Conservation (phyloP, 192 early-diverging fungal species). For the Jimgerdemannia lactiflua region DNA sequence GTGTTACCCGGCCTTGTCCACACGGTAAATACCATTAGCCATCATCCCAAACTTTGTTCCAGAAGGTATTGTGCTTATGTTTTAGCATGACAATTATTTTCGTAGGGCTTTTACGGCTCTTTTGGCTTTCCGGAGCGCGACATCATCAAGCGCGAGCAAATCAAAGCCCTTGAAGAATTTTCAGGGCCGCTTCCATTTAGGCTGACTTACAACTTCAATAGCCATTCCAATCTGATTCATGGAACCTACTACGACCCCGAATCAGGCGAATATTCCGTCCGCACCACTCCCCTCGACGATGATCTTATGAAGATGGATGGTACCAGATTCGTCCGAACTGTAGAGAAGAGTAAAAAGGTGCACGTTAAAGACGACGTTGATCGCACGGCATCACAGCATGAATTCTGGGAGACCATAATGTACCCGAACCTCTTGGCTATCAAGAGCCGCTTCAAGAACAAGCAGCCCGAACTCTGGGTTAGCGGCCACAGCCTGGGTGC, state of each 20-base stretch:
- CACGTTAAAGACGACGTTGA: too few species aligned
- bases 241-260: too few species aligned
- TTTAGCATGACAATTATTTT: neutral
- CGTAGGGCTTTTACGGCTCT: neutral
- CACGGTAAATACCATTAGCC: neutral
- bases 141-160: neutral
- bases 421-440: neutral
- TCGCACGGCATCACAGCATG: too few species aligned
- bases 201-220: too few species aligned
- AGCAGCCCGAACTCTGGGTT: neutral
- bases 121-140: neutral
- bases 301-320: too few species aligned
- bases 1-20: neutral
- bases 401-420: neutral
- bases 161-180: neutral
- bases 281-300: too few species aligned
- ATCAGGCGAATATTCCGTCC: too few species aligned
- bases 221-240: too few species aligned
- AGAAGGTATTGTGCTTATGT: neutral
- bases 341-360: neutral
- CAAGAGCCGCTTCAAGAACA: neutral
- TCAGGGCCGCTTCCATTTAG: too few species aligned
- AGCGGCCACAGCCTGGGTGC: neutral
- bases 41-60: neutral
- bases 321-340: neutral